Evolutionary conservation across 192 early-diverging fungal genomes (phyloP).

Genomic region (Entomortierella beljakovae): DNA sequence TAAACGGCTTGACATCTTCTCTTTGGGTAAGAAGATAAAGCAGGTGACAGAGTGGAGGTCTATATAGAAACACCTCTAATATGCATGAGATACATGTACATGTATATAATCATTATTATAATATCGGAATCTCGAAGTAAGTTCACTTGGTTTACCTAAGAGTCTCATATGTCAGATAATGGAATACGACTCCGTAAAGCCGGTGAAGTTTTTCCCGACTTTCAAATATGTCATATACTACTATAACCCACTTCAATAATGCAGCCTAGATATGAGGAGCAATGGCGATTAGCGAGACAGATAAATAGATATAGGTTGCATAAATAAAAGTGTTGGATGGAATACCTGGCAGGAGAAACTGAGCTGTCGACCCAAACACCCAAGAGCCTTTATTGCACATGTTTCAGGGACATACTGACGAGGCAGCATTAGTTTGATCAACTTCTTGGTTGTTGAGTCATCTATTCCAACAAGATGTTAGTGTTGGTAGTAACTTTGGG

Average conservation of each 20-base stretch:
- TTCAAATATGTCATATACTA: slow-evolving; percentile 61
- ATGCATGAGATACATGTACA: too few species aligned
- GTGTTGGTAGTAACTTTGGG: too few species aligned
- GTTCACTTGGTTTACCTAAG: slow-evolving; percentile 46
- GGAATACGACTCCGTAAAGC: slow-evolving; percentile 65
- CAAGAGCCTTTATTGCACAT: slow-evolving; percentile 42
- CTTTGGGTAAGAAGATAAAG: slow-evolving; percentile 62
- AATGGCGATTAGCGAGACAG: neutral
- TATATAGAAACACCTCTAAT: slow-evolving; percentile 22
- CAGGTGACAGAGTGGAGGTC: slow-evolving; percentile 59
- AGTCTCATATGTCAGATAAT: slow-evolving; percentile 59
- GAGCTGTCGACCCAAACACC: slow-evolving; percentile 33
- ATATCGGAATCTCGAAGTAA: too few species aligned
- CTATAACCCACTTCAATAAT: slow-evolving; percentile 61
- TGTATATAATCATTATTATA: too few species aligned
- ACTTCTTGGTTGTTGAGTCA: slow-evolving; percentile 33
- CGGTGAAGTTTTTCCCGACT: slow-evolving; percentile 52
- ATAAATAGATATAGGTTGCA: neutral
- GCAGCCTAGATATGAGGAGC: slow-evolving; percentile 24
- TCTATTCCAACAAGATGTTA: slow-evolving; percentile 27
- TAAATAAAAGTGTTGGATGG: neutral
- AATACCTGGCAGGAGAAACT: slow-evolving; percentile 41
- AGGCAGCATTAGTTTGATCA: slow-evolving; percentile 55
- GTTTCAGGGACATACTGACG: slow-evolving; percentile 45
- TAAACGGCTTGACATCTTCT: slow-evolving; percentile 62